Conservation (phyloP, 2,329 filamentous ascomycete genomes). For the Alternaria metachromatica region DNA sequence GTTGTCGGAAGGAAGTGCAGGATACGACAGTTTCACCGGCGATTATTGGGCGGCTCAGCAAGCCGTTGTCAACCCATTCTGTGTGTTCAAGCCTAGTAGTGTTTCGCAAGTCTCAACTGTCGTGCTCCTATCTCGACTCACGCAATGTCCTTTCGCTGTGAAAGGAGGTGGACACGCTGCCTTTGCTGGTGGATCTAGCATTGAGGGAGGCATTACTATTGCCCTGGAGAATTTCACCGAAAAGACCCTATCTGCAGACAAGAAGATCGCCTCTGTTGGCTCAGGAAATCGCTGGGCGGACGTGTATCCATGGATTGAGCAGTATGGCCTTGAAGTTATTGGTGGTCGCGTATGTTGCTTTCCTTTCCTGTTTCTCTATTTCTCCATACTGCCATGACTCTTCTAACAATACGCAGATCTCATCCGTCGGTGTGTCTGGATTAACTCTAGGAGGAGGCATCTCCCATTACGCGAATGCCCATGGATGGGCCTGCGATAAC, state of each 20-base stretch:
- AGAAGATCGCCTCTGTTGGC: slow-evolving; percentile 34
- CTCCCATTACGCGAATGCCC: slow-evolving; percentile 29
- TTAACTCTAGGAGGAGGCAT: slow-evolving; percentile 34
- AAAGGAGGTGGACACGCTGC: slow-evolving; percentile 44
- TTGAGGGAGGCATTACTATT: slow-evolving; percentile 42
- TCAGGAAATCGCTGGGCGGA: slow-evolving; percentile 44
- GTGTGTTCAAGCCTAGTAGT: slow-evolving; percentile 35
- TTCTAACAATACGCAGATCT: slow-evolving; percentile 14
- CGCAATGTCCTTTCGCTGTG: slow-evolving; percentile 50
- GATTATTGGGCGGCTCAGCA: slow-evolving; percentile 38
- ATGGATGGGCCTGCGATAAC: slow-evolving; percentile 40
- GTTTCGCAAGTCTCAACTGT: slow-evolving; percentile 25
- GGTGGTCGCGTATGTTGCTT: slow-evolving; percentile 36
- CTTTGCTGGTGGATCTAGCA: slow-evolving; percentile 38
- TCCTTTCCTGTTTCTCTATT: neutral
- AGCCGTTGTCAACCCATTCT: slow-evolving; percentile 29
- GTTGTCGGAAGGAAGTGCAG: slow-evolving; percentile 17
- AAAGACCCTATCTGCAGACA: slow-evolving; percentile 26
- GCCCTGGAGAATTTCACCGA: slow-evolving; percentile 34
- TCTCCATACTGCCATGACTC: neutral
- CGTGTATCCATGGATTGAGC: slow-evolving; percentile 42
- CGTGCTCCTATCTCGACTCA: slow-evolving; percentile 30
- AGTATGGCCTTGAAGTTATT: slow-evolving; percentile 32
- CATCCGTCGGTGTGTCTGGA: slow-evolving; percentile 22
- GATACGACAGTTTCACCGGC: slow-evolving; percentile 27